A percentile compares a stretch with the other conserved stretches of the same genome.
These are phyloP conservation scores for Allium sativum DNA, from an alignment of 106 monocot species.

Conservation along the genomic window DNA sequence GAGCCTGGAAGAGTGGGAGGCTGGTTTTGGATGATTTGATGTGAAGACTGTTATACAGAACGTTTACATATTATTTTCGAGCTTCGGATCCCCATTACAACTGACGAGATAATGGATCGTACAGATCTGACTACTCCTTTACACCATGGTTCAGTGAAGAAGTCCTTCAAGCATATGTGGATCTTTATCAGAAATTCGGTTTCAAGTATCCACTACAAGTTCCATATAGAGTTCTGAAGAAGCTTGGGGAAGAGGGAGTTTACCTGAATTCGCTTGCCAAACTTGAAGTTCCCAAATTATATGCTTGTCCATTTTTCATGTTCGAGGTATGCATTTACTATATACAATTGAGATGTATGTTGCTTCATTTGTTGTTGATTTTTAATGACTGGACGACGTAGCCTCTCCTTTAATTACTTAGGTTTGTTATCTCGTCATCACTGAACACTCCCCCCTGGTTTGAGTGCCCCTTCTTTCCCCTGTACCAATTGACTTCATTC, in stretches of 20 bases:
- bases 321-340: too few relatives aligned
- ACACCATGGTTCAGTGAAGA: slow-evolving; percentile 29
- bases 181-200: slow-evolving; percentile 21
- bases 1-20: slow-evolving; percentile 23
- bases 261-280: too few relatives aligned
- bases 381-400: too few relatives aligned
- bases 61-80: slow-evolving; percentile 23
- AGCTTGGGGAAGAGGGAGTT: too few relatives aligned
- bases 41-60: slow-evolving; percentile 26
- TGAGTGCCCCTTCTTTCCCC: too few relatives aligned
- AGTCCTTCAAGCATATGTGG: slow-evolving; percentile 17
- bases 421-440: too few relatives aligned
- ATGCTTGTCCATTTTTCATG: too few relatives aligned
- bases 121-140: slow-evolving; percentile 23
- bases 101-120: slow-evolving; percentile 31
- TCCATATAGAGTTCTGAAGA: slow-evolving; percentile 7
- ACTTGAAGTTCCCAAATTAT: background rate
- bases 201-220: slow-evolving; percentile 24
- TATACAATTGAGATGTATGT: too few relatives aligned
- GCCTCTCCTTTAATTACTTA: too few relatives aligned
- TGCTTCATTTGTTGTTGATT: too few relatives aligned
- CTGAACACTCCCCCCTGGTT: too few relatives aligned
- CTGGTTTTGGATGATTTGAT: slow-evolving; percentile 20
- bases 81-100: slow-evolving; percentile 15
- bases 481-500: too few relatives aligned